Base-by-base conservation (phyloP, 169 alveolate genomes). In the Eimeria necatrix region DNA sequence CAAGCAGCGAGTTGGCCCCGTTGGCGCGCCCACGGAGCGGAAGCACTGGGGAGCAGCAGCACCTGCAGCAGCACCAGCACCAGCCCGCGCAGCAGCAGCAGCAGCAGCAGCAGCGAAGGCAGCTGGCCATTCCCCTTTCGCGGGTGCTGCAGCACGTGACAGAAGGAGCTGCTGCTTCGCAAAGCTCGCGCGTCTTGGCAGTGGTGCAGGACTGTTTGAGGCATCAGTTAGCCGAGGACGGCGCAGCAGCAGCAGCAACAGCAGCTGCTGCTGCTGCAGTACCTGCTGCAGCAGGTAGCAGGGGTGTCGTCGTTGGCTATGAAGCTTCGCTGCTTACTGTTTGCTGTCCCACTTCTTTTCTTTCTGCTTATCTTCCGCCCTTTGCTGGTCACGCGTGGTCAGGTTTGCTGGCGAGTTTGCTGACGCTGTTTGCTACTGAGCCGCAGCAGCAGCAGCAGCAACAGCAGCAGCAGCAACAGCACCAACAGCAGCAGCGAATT, bases 61-160 rank as follows among this genome's bases (percentile, higher is more conserved):
- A 76, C 32, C 70, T 20, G 16, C 91, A 81, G 91, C 76, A 81
- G 91, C 73, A 52, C 46, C 91, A 56, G 60, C 56, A 7, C 14
- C 70, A 80, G 48, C 89, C 52, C 22, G 78, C 4, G 51, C 91
- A 83, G 91, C 76, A 52, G 52, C 91, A 83, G 53, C 91, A 83
- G 78, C 91, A 56, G 73, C 91, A 83, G 91, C 91, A 59, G 78
- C 91, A 83, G 59, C 76, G 78, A 7, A 22, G 78, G 20, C 91
- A 83, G 52, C 70, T 78, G n/a, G 86, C 86, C 6, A 76, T 76
- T 49, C 86, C 86, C 14, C 86, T 76, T 10, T 32, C 86, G 51
- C 56, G 86, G 20, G 86, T 76, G 64, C 61, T 76, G 86, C 86
- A 76, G 61, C 86, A 76, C 48, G 12, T 76, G 20, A 26, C 61